Evolutionary conservation across 495 filamentous ascomycete species (phyloP).

Genomic region (Xanthoparmelia taractica): DNA sequence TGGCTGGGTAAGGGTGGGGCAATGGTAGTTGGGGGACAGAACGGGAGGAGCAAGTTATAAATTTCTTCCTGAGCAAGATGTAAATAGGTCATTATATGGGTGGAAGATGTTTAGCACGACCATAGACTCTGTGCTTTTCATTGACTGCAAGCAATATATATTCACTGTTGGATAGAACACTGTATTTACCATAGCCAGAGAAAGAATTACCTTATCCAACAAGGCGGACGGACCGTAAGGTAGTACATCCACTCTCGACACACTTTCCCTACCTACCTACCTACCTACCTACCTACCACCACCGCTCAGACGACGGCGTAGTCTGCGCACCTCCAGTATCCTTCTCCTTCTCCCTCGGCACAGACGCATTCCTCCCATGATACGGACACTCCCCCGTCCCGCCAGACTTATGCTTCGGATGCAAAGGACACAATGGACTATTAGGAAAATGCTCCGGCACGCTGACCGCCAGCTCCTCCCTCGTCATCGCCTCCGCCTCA

Average conservation of each 20-base stretch:
- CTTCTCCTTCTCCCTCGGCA: not conserved
- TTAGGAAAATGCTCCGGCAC: constrained; percentile 57
- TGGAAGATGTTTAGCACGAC: not conserved
- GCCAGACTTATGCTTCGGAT: constrained; percentile 45
- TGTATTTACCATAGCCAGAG: not conserved
- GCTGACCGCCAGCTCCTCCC: constrained; percentile 42
- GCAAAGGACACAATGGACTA: constrained; percentile 57
- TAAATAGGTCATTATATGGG: not conserved
- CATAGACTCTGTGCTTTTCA: not conserved
- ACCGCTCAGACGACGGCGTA: not conserved
- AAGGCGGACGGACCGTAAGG: no score
- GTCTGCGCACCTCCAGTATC: not conserved
- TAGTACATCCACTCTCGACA: no score
- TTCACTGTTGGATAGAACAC: not conserved
- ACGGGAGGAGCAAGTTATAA: constrained; percentile 46
- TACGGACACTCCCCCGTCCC: constrained; percentile 48
- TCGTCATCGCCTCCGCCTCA: constrained; percentile 10
- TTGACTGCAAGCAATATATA: not conserved
- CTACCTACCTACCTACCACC: not conserved
- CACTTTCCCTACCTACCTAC: no score
- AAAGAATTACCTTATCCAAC: not conserved
- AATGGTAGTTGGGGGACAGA: constrained; percentile 41
- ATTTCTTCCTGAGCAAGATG: not conserved
- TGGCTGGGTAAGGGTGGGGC: constrained; percentile 58
- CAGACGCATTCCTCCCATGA: constrained; percentile 23